Conservation (phyloP, 257 asterid species). For the Fraxinus excelsior region DNA sequence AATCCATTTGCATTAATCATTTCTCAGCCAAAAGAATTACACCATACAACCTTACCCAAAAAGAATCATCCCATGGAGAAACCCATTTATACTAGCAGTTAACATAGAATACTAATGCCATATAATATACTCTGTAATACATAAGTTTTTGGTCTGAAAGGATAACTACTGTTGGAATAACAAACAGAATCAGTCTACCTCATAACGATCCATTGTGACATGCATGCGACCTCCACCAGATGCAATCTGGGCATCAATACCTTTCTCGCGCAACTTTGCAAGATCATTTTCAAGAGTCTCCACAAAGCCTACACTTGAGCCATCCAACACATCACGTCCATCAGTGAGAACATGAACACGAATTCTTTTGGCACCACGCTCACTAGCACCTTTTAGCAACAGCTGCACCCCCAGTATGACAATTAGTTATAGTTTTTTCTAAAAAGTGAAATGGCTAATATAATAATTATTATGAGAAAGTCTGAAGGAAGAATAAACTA, state of each 20-base stretch:
- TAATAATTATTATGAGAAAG: neutral
- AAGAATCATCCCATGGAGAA: neutral
- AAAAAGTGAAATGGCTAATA: neutral
- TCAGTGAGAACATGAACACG: conserved; percentile 90
- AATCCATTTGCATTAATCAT: neutral
- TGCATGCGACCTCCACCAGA: conserved; percentile 99
- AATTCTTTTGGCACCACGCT: conserved; percentile 84
- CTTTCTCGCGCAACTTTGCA: conserved; percentile 64
- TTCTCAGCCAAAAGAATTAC: neutral
- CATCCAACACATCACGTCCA: conserved; percentile 98
- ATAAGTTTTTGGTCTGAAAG: neutral
- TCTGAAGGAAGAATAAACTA: neutral
- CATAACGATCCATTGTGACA: conserved; percentile 96
- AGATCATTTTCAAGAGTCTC: conserved; percentile 86
- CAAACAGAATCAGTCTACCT: conserved; percentile 43
- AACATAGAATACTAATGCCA: neutral
- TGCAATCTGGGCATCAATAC: conserved; percentile 86
- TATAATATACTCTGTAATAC: neutral
- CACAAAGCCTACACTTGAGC: conserved; percentile 81
- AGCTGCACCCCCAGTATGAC: conserved; percentile 47
- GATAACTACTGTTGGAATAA: neutral
- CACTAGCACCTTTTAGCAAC: conserved; percentile 84
- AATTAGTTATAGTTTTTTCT: conserved; percentile 16
- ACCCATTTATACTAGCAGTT: neutral
- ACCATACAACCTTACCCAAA: neutral